These are phyloP conservation scores for Phialophora chinensis DNA, from an alignment of 2,329 filamentous ascomycete genomes.

Conservation along the genomic window DNA sequence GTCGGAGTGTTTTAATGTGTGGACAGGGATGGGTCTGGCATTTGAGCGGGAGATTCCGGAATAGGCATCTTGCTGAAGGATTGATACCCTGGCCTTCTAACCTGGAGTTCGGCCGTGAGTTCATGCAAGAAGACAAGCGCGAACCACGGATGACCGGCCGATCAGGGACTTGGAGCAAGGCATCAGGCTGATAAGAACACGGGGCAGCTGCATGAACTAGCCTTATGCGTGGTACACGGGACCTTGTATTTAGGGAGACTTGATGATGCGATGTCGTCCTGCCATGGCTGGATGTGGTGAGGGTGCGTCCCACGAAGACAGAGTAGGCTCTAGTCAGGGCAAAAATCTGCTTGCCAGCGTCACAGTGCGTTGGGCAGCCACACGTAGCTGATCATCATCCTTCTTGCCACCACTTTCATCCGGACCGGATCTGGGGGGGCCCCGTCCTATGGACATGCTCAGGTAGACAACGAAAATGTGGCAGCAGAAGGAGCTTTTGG, in stretches of 20 bases:
- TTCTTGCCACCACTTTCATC: slow-evolving; percentile 19
- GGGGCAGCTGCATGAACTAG: slow-evolving; percentile 14
- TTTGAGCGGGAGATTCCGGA: slow-evolving; percentile 29
- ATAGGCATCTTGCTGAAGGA: slow-evolving; percentile 12
- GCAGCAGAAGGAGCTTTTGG: background rate
- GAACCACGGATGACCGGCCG: slow-evolving; percentile 9
- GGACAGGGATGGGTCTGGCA: slow-evolving; percentile 18
- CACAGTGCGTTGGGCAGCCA: slow-evolving; percentile 32
- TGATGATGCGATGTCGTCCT: slow-evolving; percentile 11
- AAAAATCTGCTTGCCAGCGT: slow-evolving; percentile 16
- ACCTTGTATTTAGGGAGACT: background rate
- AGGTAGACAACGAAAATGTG: background rate
- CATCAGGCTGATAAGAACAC: slow-evolving; percentile 22
- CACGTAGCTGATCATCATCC: slow-evolving; percentile 13
- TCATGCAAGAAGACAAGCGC: slow-evolving; percentile 17
- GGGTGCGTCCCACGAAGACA: slow-evolving; percentile 1
- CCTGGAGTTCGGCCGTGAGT: slow-evolving; percentile 14
- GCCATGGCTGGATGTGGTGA: slow-evolving; percentile 14
- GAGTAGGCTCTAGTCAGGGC: slow-evolving; percentile 32
- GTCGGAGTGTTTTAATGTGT: background rate
- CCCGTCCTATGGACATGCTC: slow-evolving; percentile 1
- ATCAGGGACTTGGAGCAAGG: slow-evolving; percentile 4
- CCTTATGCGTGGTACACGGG: background rate
- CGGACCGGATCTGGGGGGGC: slow-evolving; percentile 18
- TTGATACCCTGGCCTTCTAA: slow-evolving; percentile 9